Evolutionary conservation across 225 moss, liverwort and hornwort genomes (phyloP).

Genomic region (Pseudoscleropodium purum): DNA sequence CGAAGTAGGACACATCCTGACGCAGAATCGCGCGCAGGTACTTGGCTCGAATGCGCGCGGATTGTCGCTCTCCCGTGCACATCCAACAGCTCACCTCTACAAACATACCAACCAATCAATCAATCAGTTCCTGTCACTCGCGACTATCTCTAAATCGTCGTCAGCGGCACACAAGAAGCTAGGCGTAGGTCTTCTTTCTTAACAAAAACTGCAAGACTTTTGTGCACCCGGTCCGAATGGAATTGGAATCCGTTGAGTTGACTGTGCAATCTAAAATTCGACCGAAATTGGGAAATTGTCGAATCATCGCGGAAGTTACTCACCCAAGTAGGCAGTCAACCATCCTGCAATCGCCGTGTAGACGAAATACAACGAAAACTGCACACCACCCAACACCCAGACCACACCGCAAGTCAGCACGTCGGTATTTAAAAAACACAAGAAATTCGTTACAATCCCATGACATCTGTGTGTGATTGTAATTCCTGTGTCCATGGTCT

Average conservation of each 20-base stretch:
- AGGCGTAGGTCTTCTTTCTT: background rate
- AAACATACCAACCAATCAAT: background rate
- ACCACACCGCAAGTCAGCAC: background rate
- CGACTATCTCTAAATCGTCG: background rate
- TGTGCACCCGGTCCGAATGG: background rate
- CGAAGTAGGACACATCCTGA: conserved; percentile 75
- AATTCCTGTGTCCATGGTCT: background rate
- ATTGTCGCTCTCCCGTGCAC: conserved; percentile 71
- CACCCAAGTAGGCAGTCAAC: conserved; percentile 32
- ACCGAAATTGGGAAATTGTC: background rate
- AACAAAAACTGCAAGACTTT: background rate
- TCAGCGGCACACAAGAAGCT: background rate
- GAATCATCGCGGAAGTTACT: background rate
- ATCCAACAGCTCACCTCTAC: conserved; percentile 76
- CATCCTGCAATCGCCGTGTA: conserved; percentile 38
- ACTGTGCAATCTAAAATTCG: background rate
- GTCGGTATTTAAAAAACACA: background rate
- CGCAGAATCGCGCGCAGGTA: conserved; percentile 65
- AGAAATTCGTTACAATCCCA: background rate
- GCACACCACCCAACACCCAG: background rate
- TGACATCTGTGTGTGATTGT: background rate
- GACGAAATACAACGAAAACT: conserved; percentile 41
- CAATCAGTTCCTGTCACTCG: background rate
- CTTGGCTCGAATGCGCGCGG: conserved; percentile 51
- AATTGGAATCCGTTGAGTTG: background rate